phyloP scores from a whole-genome alignment of 163 green algal genomes.

The Scenedesmus sp. region DNA sequence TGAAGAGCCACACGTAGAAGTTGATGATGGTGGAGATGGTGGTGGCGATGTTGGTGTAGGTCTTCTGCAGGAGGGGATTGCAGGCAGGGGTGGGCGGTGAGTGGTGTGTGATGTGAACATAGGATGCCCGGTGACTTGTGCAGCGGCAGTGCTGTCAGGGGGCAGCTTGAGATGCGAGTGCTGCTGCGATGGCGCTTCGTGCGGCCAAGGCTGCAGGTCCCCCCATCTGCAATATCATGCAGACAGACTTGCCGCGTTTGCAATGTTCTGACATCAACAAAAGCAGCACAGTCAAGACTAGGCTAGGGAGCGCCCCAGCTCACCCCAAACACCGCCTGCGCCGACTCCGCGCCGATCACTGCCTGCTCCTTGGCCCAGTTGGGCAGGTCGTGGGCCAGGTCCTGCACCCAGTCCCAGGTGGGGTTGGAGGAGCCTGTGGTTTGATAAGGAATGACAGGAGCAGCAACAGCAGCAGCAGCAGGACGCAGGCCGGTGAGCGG shows the following conservation, averaged over 20 bases:
- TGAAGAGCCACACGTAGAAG: conserved; percentile 50
- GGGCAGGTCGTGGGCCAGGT: conserved; percentile 24
- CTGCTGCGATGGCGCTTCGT: too few species aligned
- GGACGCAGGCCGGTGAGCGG: not conserved
- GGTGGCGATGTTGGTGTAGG: not conserved
- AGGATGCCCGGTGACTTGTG: not conserved
- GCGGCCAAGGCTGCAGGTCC: too few species aligned
- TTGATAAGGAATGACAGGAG: not conserved
- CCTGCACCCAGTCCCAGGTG: conserved; percentile 37
- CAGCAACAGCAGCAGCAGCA: not conserved
- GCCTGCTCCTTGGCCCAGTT: conserved; percentile 46
- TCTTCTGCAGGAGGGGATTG: conserved; percentile 14
- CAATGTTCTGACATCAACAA: not conserved
- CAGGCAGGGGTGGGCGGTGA: not conserved
- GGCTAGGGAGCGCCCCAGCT: not conserved
- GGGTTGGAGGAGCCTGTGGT: conserved; percentile 36
- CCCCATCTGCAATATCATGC: too few species aligned
- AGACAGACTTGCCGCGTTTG: too few species aligned
- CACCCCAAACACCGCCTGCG: conserved; percentile 35
- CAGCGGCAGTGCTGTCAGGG: not conserved
- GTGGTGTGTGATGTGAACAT: not conserved
- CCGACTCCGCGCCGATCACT: not conserved
- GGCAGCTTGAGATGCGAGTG: too few species aligned
- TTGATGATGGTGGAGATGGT: conserved; percentile 19
- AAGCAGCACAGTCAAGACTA: not conserved